Percentiles rank a stretch among this genome's conserved stretches.
phyloP scores from a whole-genome alignment of 2,329 filamentous ascomycete species.

The Tolypocladium tundrense region DNA sequence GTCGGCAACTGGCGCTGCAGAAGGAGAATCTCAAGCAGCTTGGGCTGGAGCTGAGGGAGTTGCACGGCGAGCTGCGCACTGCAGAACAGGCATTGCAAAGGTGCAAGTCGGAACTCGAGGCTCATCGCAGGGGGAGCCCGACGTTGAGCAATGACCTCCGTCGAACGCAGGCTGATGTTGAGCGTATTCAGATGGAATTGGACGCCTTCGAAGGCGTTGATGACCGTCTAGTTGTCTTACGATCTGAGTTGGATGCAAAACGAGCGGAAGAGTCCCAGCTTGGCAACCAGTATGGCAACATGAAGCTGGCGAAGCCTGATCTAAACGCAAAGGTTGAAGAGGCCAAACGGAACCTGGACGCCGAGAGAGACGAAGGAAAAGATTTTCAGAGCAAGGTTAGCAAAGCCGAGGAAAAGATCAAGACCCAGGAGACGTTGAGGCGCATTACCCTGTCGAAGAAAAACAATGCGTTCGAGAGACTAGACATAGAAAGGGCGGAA shows the following conservation, averaged over 20 bases:
- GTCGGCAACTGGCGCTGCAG: conserved; percentile 49
- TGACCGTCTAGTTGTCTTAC: conserved; percentile 50
- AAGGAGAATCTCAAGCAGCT: conserved; percentile 42
- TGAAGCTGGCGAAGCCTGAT: conserved; percentile 36
- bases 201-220: conserved; percentile 60
- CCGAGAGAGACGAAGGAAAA: conserved; percentile 22
- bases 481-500: conserved; percentile 37
- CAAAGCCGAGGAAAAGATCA: conserved; percentile 46
- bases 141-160: conserved; percentile 45
- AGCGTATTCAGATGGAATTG: conserved; percentile 43
- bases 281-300: conserved; percentile 44
- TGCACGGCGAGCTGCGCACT: conserved; percentile 37
- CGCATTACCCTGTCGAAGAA: conserved; percentile 47
- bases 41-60: conserved; percentile 39
- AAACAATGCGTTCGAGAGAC: conserved; percentile 44
- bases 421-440: conserved; percentile 36
- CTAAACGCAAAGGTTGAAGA: conserved; percentile 33
- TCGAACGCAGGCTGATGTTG: conserved; percentile 48
- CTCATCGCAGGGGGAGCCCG: conserved; percentile 26
- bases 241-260: conserved; percentile 43
- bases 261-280: conserved; percentile 38
- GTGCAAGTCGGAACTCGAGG: conserved; percentile 34
- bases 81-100: conserved; percentile 37
- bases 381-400: conserved; percentile 35
- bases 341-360: conserved; percentile 25